Conservation (phyloP, 129 eudicot genomes). For the Mikania micrantha region DNA sequence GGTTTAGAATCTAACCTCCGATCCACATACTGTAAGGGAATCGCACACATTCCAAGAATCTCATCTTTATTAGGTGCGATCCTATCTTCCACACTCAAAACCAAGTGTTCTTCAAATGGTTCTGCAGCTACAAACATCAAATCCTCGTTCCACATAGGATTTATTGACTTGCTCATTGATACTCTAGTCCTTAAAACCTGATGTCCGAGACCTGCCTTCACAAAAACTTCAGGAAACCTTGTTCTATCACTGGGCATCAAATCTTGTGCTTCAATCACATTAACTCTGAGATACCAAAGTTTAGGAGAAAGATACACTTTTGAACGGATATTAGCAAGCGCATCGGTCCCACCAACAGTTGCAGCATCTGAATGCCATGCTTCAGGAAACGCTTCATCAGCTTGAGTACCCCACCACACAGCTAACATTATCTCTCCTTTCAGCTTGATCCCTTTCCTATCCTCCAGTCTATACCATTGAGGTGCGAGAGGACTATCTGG, state of each 20-base stretch:
- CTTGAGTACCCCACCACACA: constrained; percentile 68
- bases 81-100: constrained; percentile 53
- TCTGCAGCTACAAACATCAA: constrained; percentile 66
- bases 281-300: constrained; percentile 61
- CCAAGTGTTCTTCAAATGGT: constrained; percentile 60
- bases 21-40: constrained; percentile 50
- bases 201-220: constrained; percentile 54
- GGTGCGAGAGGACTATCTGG: constrained; percentile 70
- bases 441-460: constrained; percentile 35
- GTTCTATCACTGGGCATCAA: constrained; percentile 42
- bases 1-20: constrained; percentile 55
- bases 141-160: constrained; percentile 70
- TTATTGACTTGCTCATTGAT: constrained; percentile 48
- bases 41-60: constrained; percentile 42
- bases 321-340: constrained; percentile 44
- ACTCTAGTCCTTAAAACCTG: constrained; percentile 53
- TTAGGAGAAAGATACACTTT: constrained; percentile 65
- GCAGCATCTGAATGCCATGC: constrained; percentile 78
- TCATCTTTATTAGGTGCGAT: constrained; percentile 53
- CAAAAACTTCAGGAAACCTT: constrained; percentile 60
- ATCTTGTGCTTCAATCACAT: constrained; percentile 64
- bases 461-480: constrained; percentile 61
- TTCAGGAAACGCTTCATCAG: constrained; percentile 60
- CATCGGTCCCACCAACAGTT: constrained; percentile 53
- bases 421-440: constrained; percentile 59